phyloP scores from a whole-genome alignment of 2,329 filamentous ascomycete species.

The Hypoxylon sp. region DNA sequence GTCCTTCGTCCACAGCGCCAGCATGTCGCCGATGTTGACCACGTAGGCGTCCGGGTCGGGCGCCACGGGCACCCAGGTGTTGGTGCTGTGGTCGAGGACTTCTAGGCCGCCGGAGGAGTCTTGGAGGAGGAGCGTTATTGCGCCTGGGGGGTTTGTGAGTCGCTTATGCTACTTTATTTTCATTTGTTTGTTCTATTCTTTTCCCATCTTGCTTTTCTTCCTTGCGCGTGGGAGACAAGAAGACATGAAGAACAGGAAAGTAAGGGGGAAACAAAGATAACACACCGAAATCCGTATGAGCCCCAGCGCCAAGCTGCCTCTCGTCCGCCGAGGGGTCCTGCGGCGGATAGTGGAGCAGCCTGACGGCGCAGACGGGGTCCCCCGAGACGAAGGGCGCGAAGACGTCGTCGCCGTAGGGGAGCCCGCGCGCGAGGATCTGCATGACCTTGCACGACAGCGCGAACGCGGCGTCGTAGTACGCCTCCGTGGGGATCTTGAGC shows the following conservation, averaged over 20 bases:
- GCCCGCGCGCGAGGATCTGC: constrained; percentile 43
- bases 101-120: constrained; percentile 43
- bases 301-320: constrained; percentile 44
- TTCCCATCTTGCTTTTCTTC: too few relatives aligned
- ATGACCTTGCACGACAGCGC: constrained; percentile 39
- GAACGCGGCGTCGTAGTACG: constrained; percentile 41
- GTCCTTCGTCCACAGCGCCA: constrained; percentile 42
- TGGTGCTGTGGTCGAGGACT: constrained; percentile 33
- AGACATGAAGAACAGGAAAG: not conserved
- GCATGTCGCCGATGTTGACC: constrained; percentile 47
- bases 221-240: not conserved
- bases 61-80: constrained; percentile 37
- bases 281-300: constrained; percentile 47
- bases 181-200: too few relatives aligned
- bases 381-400: constrained; percentile 43
- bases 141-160: constrained; percentile 31
- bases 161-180: too few relatives aligned
- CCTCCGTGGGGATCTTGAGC: constrained; percentile 39
- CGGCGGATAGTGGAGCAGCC: constrained; percentile 44
- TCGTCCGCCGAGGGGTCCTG: constrained; percentile 37
- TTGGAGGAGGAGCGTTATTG: constrained; percentile 46
- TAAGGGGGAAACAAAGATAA: not conserved
- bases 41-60: constrained; percentile 43
- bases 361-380: constrained; percentile 43
- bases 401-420: constrained; percentile 41